Conservation (phyloP, 2,329 filamentous ascomycete genomes). For the Pseudogymnoascus sp. region DNA sequence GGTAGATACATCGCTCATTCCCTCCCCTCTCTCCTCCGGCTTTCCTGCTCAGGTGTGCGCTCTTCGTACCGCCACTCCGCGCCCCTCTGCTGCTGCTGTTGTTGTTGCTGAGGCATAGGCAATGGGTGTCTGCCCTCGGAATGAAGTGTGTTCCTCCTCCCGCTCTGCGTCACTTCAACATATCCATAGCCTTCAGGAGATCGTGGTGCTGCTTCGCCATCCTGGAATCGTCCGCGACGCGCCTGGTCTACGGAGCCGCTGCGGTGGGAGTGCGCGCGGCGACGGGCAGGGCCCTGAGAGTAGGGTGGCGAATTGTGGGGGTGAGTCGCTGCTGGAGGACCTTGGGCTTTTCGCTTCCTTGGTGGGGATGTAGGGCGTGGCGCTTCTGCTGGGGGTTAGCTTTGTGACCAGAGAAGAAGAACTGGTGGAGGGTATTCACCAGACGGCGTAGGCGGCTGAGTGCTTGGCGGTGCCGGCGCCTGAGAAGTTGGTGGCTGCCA, state of each 20-base stretch:
- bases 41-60: conserved; percentile 2
- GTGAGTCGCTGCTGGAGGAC: conserved; percentile 40
- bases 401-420: conserved; percentile 32
- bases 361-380: conserved; percentile 63
- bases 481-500: conserved; percentile 76
- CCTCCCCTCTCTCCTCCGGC: background rate
- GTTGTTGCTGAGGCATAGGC: background rate
- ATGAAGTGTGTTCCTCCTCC: conserved; percentile 1
- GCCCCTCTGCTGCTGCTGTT: background rate
- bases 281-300: conserved; percentile 30
- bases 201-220: background rate
- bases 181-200: conserved; percentile 1
- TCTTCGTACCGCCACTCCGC: background rate
- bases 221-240: background rate
- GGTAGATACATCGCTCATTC: background rate
- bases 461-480: conserved; percentile 43
- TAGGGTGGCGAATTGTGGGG: conserved; percentile 47
- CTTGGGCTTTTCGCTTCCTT: conserved; percentile 73
- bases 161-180: background rate
- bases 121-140: background rate
- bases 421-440: conserved; percentile 45
- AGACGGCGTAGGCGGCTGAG: conserved; percentile 65
- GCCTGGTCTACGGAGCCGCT: background rate
- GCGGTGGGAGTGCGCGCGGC: background rate
- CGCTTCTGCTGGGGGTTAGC: conserved; percentile 27